Conservation (phyloP, 345 rosid genomes). For the Melaleuca quinquenervia region DNA sequence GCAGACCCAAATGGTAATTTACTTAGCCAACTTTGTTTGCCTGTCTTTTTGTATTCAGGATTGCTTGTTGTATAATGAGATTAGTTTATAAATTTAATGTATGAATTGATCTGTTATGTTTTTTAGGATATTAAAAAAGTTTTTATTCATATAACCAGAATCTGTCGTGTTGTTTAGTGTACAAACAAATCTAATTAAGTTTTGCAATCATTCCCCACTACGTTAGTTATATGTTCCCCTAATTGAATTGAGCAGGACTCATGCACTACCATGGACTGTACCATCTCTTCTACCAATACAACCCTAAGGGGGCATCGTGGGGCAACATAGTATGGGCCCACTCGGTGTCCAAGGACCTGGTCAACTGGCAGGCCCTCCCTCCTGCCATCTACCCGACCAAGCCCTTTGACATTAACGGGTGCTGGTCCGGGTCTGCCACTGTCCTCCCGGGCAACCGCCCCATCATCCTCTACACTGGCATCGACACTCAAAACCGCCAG, state of each 20-base stretch:
- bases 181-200: not conserved
- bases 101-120: too few species aligned
- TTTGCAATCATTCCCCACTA: not conserved
- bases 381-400: conserved; percentile 58
- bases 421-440: conserved; percentile 91
- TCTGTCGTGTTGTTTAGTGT: too few species aligned
- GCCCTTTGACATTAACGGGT: conserved; percentile 55
- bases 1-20: not conserved
- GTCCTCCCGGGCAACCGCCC: conserved; percentile 48
- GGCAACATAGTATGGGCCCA: conserved; percentile 95
- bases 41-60: too few species aligned
- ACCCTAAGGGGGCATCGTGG: too few species aligned
- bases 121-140: not conserved
- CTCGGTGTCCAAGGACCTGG: conserved; percentile 70
- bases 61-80: not conserved
- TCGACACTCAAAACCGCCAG: conserved; percentile 32
- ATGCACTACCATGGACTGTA: conserved; percentile 66
- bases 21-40: not conserved
- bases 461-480: conserved; percentile 60
- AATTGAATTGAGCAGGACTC: conserved; percentile 27
- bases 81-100: not conserved
- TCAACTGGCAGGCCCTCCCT: conserved; percentile 65
- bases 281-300: conserved; percentile 85
- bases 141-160: too few species aligned
- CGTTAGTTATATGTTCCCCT: not conserved